Evolutionary conservation across 208 protist species (phyloP), one percentile per base, ranked within the genome.

Genomic region (Wallacemonas sp.): DNA sequence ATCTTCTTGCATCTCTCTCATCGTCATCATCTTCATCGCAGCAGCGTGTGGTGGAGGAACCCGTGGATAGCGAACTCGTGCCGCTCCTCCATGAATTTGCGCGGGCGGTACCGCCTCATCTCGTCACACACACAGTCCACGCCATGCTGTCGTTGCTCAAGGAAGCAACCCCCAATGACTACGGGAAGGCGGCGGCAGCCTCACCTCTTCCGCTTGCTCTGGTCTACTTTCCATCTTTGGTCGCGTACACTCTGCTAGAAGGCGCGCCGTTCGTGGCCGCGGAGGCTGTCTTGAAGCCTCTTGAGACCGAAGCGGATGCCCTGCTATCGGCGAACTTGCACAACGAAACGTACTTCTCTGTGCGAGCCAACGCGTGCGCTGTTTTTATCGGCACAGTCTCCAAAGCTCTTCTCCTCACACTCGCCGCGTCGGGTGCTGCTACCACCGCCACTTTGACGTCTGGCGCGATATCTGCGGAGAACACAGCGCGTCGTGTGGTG

Each of bases 401-500:
- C n/a, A 8, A 27, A 4, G 51, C 51, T 9, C 28, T 58, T 26
- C 51, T 58, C 30, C 0, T 33, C 30, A 3, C 51, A 21, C 51
- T 58, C 14, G 31, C 28, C 17, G 3, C 26, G 24, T 4, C 26
- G 28, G n/a, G n/a, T n/a, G n/a, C n/a, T n/a, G 9, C 46, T 4
- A 31, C 46, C 6, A 31, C 21, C 24, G 17, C 46, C 12, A 6
- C 6, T 14, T 41, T 14, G 36, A 6, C 9, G 9, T 17, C 36
- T 6, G 9, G 6, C 36, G 36, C 14, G 36, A 17, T 14, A 41
- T 6, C 14, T 14, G 36, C 6, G 14, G 36, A 41, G 36, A 14
- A 41, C 33, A 60, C 14, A 19, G 44, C 45, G 45, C 51, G 47
- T 17, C 77, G 63, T 24, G 54, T 60, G 39, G n/a, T 56, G 33